A percentile compares a stretch with the other conserved stretches of the same genome.
Conservation (phyloP, 2,329 filamentous ascomycete genomes). For the Neocucurbitaria cava region DNA sequence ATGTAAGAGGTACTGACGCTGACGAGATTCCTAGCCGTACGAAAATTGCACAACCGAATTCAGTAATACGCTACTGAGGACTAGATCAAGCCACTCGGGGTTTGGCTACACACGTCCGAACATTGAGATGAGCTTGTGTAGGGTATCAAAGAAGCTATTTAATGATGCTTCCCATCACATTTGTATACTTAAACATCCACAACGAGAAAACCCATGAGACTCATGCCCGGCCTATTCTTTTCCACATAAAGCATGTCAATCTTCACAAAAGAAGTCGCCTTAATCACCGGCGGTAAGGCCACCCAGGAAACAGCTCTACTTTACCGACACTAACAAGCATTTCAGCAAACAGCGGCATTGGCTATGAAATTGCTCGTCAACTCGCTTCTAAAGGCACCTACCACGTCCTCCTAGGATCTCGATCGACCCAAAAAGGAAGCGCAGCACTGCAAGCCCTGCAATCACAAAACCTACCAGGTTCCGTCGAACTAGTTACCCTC, state of each 20-base stretch:
- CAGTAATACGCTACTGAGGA: not conserved
- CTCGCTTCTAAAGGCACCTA: conserved; percentile 48
- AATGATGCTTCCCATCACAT: not conserved
- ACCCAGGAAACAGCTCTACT: not conserved
- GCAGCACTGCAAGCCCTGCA: conserved; percentile 34
- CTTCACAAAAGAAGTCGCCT: conserved; percentile 38
- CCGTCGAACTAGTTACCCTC: conserved; percentile 50
- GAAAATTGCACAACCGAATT: not conserved
- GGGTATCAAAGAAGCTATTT: not conserved
- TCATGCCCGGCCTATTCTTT: not conserved
- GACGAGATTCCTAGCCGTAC: not conserved
- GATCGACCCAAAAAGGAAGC: conserved; percentile 30
- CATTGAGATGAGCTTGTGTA: not conserved
- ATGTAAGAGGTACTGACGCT: not conserved
- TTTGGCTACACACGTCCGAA: not conserved
- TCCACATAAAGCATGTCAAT: conserved; percentile 16
- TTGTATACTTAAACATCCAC: not conserved
- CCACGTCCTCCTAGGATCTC: conserved; percentile 34
- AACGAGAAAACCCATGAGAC: not conserved
- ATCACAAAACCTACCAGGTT: conserved; percentile 34
- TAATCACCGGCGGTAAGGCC: conserved; percentile 46
- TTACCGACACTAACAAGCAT: not conserved
- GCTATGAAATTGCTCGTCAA: conserved; percentile 54
- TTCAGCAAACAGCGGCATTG: conserved; percentile 57
- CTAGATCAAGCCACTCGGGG: not conserved